Base-by-base conservation (phyloP, 2,329 filamentous ascomycete genomes). In the Podosphaera fusca region DNA sequence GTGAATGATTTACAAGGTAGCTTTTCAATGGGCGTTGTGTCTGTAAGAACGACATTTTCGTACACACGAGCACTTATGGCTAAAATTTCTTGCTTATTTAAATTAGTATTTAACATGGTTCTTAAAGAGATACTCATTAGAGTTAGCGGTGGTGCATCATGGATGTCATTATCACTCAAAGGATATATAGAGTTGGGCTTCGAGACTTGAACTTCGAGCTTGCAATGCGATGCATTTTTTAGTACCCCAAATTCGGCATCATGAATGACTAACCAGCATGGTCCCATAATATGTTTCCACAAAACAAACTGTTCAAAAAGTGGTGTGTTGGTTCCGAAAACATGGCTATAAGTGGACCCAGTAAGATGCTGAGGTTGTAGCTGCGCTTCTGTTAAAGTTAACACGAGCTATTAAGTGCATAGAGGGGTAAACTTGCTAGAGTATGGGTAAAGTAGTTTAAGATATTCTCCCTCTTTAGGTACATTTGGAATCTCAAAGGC, bases 251-350 rank as follows among this genome's bases (percentile, higher is more conserved):
- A 95, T 68, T 95, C 82, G 35, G 85, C 85, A 62, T 85, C 83
- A 62, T 88, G 78, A 57, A 98, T 92, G 67, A 84, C 89, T 51
- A 98, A 77, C 92, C 92, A 98, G 69, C 92, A 96, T 35, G 92
- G 92, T 1, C 92, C 92, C 90, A 95, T 98, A 64, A 98, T 86
- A 67, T 95, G 94, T 72, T 95, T 96, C 85, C 89, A 95, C 4
- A 98, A 76, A 29, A 98, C 92, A 67, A 98, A 98, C 64, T 98
- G 92, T 70, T 98, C 92, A 64, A 98, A 98, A 0, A 98, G 75
- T 0, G 87, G 81, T 0, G 92, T 98, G 68, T 92, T 95, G 58
- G 85, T 84, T 34, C 94, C 92, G 63, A 98, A 98, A 31, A 95
- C 83, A 62, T 87, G 86, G 1, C 90, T 95, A 67, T 90, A 98